phyloP scores from a whole-genome alignment of 2,329 filamentous ascomycete genomes.

The Fusarium gaditjirri region DNA sequence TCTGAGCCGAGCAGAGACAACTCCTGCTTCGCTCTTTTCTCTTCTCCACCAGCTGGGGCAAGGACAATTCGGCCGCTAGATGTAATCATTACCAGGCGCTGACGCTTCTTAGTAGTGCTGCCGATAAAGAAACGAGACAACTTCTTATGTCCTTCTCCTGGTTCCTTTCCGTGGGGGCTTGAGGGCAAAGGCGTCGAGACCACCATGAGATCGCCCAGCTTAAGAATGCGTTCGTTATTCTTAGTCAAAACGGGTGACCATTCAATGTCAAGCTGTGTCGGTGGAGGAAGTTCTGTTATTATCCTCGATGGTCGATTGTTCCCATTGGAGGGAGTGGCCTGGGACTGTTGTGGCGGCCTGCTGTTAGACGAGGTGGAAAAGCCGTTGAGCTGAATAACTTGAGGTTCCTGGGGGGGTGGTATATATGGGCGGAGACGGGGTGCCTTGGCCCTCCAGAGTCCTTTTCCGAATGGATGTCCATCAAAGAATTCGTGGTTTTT shows the following conservation, averaged over 20 bases:
- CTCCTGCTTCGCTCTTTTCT: slow-evolving; percentile 94
- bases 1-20: slow-evolving; percentile 83
- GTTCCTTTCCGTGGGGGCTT: slow-evolving; percentile 76
- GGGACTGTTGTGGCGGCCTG: slow-evolving; percentile 50
- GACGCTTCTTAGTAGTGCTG: slow-evolving; percentile 89
- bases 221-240: slow-evolving; percentile 92
- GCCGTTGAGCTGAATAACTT: slow-evolving; percentile 78
- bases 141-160: slow-evolving; percentile 83
- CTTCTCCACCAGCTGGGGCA: slow-evolving; percentile 90
- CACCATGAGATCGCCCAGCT: slow-evolving; percentile 90
- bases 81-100: slow-evolving; percentile 93
- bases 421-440: slow-evolving; percentile 87
- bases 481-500: slow-evolving; percentile 97
- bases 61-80: slow-evolving; percentile 90
- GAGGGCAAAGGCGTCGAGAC: slow-evolving; percentile 80
- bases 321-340: slow-evolving; percentile 55
- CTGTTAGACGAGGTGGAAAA: slow-evolving; percentile 49
- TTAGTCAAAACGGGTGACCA: slow-evolving; percentile 96
- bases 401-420: slow-evolving; percentile 78
- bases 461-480: slow-evolving; percentile 83
- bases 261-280: slow-evolving; percentile 95
- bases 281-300: slow-evolving; percentile 95
- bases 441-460: slow-evolving; percentile 88
- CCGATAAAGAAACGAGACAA: slow-evolving; percentile 94
- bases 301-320: slow-evolving; percentile 76